Evolutionary conservation across 352 stramenopile genomes (phyloP), one percentile per base, ranked within the genome.

Genomic region (Phytophthora fragariaefolia): DNA sequence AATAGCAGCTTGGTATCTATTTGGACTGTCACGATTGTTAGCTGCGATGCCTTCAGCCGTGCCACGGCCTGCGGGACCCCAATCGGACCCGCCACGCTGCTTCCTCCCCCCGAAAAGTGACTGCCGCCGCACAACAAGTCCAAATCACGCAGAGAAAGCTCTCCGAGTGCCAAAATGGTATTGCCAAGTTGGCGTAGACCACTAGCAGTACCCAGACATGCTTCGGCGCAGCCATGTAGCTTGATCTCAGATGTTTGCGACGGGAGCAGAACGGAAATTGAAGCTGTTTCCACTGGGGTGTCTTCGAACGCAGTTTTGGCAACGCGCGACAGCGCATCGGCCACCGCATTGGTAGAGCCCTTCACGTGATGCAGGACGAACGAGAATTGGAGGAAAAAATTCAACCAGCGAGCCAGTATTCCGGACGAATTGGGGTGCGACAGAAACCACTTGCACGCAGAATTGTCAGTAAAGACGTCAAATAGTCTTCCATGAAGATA

Each of bases 391-490:
- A 28, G 30, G 46, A 63, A 63, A 18, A 55, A 53, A 55, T 62
- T 30, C 1, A 63, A 22, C 43, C 55, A 63, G 22, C 28, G 43
- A 3, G 18, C 43, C 9, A 54, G 28, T 17, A 54, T 62, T 12
- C 54, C 43, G 5, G 54, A 46, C 2, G 49, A 9, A 7, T 54
- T 63, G 1, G 55, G 27, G 43, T 54, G 22, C 9, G 6, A 26
- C 8, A 48, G 24, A 23, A 63, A 63, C 43, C 55, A 48, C 30
- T 63, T 63, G 30, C 43, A 49, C 4, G 43, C 55, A 7, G 3
- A 28, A n/a, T 60, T 61, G 20, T 55, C 28, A 1, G 40, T 67
- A 22, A 53, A 67, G n/a, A 61, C n/a, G 40, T 61, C 38, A 36
- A 67, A 67, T 6, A 61, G 20, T 0, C 12, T 10, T 9, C 17